phyloP scores from a whole-genome alignment of 768 basidiomycete genomes.

The Russula sp. region DNA sequence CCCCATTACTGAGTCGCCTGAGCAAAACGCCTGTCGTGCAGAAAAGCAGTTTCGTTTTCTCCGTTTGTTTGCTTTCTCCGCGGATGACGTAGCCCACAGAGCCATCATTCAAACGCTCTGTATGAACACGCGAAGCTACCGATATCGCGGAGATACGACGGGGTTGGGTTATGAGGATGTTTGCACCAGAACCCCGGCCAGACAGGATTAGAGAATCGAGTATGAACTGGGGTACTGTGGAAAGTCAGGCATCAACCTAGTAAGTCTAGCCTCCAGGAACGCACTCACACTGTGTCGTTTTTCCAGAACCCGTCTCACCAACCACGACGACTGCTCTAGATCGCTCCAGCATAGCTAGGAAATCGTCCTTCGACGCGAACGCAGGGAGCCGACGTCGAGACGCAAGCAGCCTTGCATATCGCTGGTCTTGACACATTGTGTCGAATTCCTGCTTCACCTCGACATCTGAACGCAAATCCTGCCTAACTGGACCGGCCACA shows the following conservation, averaged over 20 bases:
- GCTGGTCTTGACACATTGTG: slow-evolving; percentile 35
- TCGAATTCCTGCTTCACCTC: slow-evolving; percentile 53
- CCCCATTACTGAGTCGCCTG: slow-evolving; percentile 67
- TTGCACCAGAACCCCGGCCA: slow-evolving; percentile 54
- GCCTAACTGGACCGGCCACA: slow-evolving; percentile 26
- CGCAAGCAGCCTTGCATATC: slow-evolving; percentile 53
- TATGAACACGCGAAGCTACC: slow-evolving; percentile 79
- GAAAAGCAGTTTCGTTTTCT: slow-evolving; percentile 72
- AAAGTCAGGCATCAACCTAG: background rate
- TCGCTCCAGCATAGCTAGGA: slow-evolving; percentile 50
- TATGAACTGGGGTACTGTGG: slow-evolving; percentile 79
- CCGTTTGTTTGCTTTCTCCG: slow-evolving; percentile 67
- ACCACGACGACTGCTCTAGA: slow-evolving; percentile 77
- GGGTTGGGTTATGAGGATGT: slow-evolving; percentile 86
- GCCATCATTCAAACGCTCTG: slow-evolving; percentile 70
- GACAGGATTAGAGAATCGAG: slow-evolving; percentile 72
- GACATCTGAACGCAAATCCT: slow-evolving; percentile 41
- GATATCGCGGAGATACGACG: slow-evolving; percentile 85
- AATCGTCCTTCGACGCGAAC: slow-evolving; percentile 57
- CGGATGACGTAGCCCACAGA: slow-evolving; percentile 87
- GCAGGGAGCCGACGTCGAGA: slow-evolving; percentile 67
- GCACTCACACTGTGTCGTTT: slow-evolving; percentile 74
- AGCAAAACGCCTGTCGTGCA: slow-evolving; percentile 94
- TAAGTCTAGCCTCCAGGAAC: background rate
- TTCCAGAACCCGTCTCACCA: slow-evolving; percentile 91